phyloP scores from a whole-genome alignment of 208 protist species.

The Leishmania major region DNA sequence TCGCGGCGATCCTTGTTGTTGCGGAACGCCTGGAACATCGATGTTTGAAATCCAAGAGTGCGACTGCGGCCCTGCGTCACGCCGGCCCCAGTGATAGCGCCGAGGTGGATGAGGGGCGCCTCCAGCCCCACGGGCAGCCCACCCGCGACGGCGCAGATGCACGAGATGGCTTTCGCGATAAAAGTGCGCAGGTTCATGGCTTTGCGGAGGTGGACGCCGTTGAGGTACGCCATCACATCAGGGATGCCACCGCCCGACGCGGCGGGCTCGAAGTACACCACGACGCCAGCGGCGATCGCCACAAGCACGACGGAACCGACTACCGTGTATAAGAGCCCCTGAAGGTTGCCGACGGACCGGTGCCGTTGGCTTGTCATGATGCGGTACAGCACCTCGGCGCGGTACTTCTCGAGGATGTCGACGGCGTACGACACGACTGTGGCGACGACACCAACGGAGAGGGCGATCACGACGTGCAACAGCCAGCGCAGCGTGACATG shows the following conservation, averaged over 20 bases:
- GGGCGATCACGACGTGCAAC: constrained; percentile 83
- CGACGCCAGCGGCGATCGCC: constrained; percentile 55
- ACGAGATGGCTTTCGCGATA: constrained; percentile 82
- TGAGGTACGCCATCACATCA: constrained; percentile 93
- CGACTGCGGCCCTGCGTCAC: constrained; percentile 91
- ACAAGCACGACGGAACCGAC: constrained; percentile 51
- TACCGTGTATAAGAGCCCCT: constrained; percentile 61
- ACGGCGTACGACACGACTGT: constrained; percentile 74
- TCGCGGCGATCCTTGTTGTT: constrained; percentile 94
- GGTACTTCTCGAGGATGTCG: constrained; percentile 64
- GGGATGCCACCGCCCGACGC: constrained; percentile 88
- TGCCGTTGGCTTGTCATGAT: constrained; percentile 37
- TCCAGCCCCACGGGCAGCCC: constrained; percentile 94
- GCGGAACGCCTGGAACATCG: constrained; percentile 80
- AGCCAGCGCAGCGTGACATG: constrained; percentile 77
- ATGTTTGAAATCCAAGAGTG: constrained; percentile 82
- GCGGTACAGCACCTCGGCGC: constrained; percentile 36
- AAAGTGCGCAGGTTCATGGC: constrained; percentile 90
- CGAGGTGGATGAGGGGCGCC: constrained; percentile 96
- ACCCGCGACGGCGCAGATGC: constrained; percentile 88
- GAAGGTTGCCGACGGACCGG: constrained; percentile 31
- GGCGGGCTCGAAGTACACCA: constrained; percentile 86
- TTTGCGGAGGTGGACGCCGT: constrained; percentile 92
- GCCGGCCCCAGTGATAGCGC: constrained; percentile 93
- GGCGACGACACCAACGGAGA: constrained; percentile 77